These are phyloP conservation scores for Chlorella vulgaris DNA, from an alignment of 139 green algal species.

Conservation along the genomic window DNA sequence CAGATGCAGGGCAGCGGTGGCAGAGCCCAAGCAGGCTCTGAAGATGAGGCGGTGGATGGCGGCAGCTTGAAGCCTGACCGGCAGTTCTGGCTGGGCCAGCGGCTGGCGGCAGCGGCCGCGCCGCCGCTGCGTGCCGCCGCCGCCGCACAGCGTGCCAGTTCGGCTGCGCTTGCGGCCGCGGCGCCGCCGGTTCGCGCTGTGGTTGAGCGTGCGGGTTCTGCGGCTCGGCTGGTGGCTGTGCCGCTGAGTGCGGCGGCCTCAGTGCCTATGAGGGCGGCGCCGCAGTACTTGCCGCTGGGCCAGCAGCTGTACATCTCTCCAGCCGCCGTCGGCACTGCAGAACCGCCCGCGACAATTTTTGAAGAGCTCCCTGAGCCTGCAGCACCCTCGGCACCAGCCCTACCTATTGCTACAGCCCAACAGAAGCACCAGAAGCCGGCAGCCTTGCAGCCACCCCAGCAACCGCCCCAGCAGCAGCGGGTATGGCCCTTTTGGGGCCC, in stretches of 20 bases:
- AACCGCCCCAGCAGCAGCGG: too few species aligned
- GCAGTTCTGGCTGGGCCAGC: constrained; percentile 11
- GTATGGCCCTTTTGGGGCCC: not conserved
- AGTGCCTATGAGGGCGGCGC: constrained; percentile 1
- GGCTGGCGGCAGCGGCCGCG: not conserved
- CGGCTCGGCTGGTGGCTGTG: constrained; percentile 2
- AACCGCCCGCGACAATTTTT: not conserved
- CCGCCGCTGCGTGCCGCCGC: not conserved
- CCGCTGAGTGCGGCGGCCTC: constrained; percentile 23
- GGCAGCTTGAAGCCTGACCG: not conserved
- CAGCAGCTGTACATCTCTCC: constrained; percentile 4
- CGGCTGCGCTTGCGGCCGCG: too few species aligned
- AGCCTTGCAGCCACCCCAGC: not conserved
- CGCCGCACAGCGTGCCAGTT: not conserved
- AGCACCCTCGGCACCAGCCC: not conserved
- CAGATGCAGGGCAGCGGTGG: not conserved
- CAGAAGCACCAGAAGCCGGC: not conserved
- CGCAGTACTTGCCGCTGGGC: not conserved
- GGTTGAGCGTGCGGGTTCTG: constrained; percentile 3
- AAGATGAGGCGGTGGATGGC: not conserved
- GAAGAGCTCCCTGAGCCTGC: not conserved
- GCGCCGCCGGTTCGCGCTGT: constrained; percentile 10
- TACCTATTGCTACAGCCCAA: not conserved
- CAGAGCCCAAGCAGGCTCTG: not conserved
- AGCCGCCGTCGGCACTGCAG: not conserved